Percentiles rank a stretch among this genome's conserved stretches.
These are phyloP conservation scores for Martiniozyma abietophila DNA, from an alignment of 805 yeast genomes.

Conservation along the genomic window DNA sequence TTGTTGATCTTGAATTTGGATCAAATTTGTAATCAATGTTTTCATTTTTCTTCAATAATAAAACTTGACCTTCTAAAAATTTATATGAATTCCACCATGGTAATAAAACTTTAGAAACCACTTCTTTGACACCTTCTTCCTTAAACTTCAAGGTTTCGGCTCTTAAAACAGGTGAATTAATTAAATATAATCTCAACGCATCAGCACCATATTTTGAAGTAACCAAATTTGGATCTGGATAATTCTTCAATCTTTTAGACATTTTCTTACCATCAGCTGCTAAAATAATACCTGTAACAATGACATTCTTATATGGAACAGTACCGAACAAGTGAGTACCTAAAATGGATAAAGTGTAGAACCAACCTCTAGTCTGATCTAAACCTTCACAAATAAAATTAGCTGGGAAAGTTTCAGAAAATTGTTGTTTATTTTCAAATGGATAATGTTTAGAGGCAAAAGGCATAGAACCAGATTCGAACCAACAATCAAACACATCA, in stretches of 20 bases:
- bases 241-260: conserved; percentile 97
- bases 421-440: conserved; percentile 65
- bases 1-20: conserved; percentile 52
- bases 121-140: conserved; percentile 98
- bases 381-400: conserved; percentile 97
- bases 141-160: conserved; percentile 96
- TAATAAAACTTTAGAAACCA: conserved; percentile 85
- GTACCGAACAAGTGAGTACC: conserved; percentile 90
- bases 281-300: conserved; percentile 91
- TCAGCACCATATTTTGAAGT: conserved; percentile 93
- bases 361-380: conserved; percentile 99
- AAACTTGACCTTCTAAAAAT: conserved; percentile 91
- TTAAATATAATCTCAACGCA: conserved; percentile 89
- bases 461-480: conserved; percentile 99
- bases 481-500: conserved; percentile 99
- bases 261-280: conserved; percentile 98
- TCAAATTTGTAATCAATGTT: conserved; percentile 66
- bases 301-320: conserved; percentile 91
- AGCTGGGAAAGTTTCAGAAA: conserved; percentile 80
- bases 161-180: conserved; percentile 93
- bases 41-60: conserved; percentile 68
- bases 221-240: conserved; percentile 86
- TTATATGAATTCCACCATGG: conserved; percentile 99
- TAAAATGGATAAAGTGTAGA: conserved; percentile 88
- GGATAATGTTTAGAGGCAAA: conserved; percentile 96